Evolutionary conservation across 2,329 filamentous ascomycete species (phyloP), one percentile per base, ranked within the genome.

Genomic region (Piedraia hortae): DNA sequence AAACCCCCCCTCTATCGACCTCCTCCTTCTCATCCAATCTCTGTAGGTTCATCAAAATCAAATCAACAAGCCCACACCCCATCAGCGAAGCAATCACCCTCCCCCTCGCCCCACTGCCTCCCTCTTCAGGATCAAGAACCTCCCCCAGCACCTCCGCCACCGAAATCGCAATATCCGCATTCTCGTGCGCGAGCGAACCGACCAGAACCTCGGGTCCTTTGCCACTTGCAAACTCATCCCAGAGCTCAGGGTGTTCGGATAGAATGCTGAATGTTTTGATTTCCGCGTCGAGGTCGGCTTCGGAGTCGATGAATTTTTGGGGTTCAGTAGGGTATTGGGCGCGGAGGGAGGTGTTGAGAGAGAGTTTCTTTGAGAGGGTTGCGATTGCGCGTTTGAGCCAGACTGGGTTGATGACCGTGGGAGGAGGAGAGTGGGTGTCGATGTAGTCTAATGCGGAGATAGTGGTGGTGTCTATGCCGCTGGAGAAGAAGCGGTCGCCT

Each of bases 401-500:
- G 1, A 68, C 50, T 2, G 52, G 49, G 43, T 97, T 80, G 30
- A 89, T 72, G 44, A 70, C n/a, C n/a, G n/a, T n/a, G n/a, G n/a
- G n/a, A n/a, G n/a, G n/a, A n/a, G n/a, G n/a, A n/a, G n/a, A n/a
- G 32, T 62, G 56, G 26, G 60, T 53, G 29, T 91, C 77, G 29
- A 97, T 63, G 39, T 71, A 93, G 45, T 93, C 73, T 37, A 97
- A 58, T 10, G 85, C 74, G 34, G 78, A 62, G 2, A 66, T 68
- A 32, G 88, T 77, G 12, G 70, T 75, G 35, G 97, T 70, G 16
- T 10, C 7, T 7, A 17, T 7, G 15, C 85, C 85, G 24, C 78
- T 74, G 19, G 82, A 85, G 36, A 91, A 97, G 52, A 97, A 97
- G 6, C 85, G 68, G n/a, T n/a, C n/a, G 1, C 89, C 85, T 23